phyloP scores from a whole-genome alignment of 345 rosid species.

The Aquilaria sinensis region DNA sequence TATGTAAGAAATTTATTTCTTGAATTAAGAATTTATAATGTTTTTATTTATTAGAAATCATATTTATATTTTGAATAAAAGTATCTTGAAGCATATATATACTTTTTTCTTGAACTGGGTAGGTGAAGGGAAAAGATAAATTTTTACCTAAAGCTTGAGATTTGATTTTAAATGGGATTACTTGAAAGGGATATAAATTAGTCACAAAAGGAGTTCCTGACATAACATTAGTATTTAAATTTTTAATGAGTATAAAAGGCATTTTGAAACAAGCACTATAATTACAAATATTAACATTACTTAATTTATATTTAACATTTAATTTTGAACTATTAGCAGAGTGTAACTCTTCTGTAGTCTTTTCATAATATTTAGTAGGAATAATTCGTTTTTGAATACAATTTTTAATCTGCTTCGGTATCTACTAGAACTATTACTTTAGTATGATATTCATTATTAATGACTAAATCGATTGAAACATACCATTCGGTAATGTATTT shows the following conservation, averaged over 20 bases:
- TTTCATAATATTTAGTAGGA: background rate
- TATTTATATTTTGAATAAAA: background rate
- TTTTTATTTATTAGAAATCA: too few relatives aligned
- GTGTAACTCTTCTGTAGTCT: background rate
- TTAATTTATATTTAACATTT: background rate
- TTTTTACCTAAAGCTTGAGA: background rate
- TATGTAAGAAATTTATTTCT: too few relatives aligned
- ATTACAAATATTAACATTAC: background rate
- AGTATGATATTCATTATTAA: background rate
- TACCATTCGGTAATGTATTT: background rate
- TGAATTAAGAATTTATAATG: too few relatives aligned
- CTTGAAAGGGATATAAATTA: too few relatives aligned
- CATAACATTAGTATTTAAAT: too few relatives aligned
- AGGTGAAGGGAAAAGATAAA: background rate
- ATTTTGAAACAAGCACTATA: too few relatives aligned
- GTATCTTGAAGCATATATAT: background rate
- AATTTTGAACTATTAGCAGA: background rate
- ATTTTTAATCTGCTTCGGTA: background rate
- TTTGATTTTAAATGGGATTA: too few relatives aligned
- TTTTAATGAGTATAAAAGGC: too few relatives aligned
- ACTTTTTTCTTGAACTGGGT: background rate
- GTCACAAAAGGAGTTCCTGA: too few relatives aligned
- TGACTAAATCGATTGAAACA: background rate
- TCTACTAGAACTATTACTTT: background rate
- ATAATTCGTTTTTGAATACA: background rate